Evolutionary conservation across 23 red algal genomes (phyloP).

Genomic region (Gracilariopsis chorda): DNA sequence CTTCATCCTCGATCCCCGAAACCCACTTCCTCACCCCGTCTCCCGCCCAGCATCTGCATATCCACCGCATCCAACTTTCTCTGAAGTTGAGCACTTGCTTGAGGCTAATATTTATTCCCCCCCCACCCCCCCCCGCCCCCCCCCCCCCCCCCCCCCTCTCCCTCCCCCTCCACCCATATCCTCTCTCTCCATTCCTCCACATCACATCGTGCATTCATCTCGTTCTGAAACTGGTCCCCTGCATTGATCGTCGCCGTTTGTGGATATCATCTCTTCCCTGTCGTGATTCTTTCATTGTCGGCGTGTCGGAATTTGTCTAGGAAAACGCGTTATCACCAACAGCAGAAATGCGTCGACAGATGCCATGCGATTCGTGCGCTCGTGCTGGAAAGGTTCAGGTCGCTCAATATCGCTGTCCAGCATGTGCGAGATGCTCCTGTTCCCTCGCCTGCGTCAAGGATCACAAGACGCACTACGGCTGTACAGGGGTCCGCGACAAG

Average conservation of each 20-base stretch:
- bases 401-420: slow-evolving; percentile 56
- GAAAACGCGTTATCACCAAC: not conserved
- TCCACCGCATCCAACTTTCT: too few species aligned
- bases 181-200: not conserved
- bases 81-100: too few species aligned
- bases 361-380: slow-evolving; percentile 16
- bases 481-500: slow-evolving; percentile 42
- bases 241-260: not conserved
- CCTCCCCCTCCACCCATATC: not conserved
- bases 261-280: not conserved
- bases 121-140: too few species aligned
- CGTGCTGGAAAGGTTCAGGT: not conserved
- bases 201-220: not conserved
- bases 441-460: slow-evolving; percentile 59
- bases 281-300: not conserved
- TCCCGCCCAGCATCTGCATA: too few species aligned
- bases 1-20: too few species aligned
- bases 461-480: slow-evolving; percentile 49
- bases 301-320: not conserved
- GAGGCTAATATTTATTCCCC: too few species aligned
- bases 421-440: slow-evolving; percentile 22
- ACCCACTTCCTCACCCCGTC: too few species aligned
- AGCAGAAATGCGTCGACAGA: slow-evolving; percentile 1
- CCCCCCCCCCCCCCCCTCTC: too few species aligned
- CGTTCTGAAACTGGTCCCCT: not conserved